Evolutionary conservation across 2,329 filamentous ascomycete genomes (phyloP).

Genomic region (Zalaria obscura): DNA sequence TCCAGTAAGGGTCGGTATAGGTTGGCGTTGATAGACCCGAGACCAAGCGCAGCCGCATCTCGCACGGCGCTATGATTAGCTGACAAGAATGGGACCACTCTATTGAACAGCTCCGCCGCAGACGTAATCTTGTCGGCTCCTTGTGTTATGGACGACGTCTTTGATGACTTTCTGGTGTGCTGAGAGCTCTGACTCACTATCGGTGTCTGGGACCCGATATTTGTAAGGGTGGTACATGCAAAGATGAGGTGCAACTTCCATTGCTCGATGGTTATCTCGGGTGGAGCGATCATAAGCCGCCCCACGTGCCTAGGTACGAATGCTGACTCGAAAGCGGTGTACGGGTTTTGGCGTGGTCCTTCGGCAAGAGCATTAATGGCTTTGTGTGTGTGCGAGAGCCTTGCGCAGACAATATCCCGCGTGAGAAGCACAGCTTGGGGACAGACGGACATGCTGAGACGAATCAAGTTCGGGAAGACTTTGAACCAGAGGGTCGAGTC

Average conservation of each 20-base stretch:
- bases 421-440: slow-evolving; percentile 83
- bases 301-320: slow-evolving; percentile 11
- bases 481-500: slow-evolving; percentile 96
- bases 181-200: slow-evolving; percentile 43
- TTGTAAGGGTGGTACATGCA: slow-evolving; percentile 87
- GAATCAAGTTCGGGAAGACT: slow-evolving; percentile 87
- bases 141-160: slow-evolving; percentile 41
- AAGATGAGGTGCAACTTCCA: slow-evolving; percentile 98
- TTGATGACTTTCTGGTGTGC: slow-evolving; percentile 71
- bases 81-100: slow-evolving; percentile 75
- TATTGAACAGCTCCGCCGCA: slow-evolving; percentile 78
- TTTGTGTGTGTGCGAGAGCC: slow-evolving; percentile 85
- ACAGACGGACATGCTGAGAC: slow-evolving; percentile 80
- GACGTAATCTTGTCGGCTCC: slow-evolving; percentile 71
- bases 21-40: slow-evolving; percentile 90
- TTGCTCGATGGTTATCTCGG: slow-evolving; percentile 84
- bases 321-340: slow-evolving; percentile 49
- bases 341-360: slow-evolving; percentile 30
- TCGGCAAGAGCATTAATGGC: slow-evolving; percentile 69
- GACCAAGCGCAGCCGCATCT: slow-evolving; percentile 77
- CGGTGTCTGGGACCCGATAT: slow-evolving; percentile 48
- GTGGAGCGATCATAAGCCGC: slow-evolving; percentile 22
- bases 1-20: slow-evolving; percentile 86
- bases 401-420: slow-evolving; percentile 81
- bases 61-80: slow-evolving; percentile 68